phyloP scores from a whole-genome alignment of 352 stramenopile genomes.

The Pythium myriotylum region DNA sequence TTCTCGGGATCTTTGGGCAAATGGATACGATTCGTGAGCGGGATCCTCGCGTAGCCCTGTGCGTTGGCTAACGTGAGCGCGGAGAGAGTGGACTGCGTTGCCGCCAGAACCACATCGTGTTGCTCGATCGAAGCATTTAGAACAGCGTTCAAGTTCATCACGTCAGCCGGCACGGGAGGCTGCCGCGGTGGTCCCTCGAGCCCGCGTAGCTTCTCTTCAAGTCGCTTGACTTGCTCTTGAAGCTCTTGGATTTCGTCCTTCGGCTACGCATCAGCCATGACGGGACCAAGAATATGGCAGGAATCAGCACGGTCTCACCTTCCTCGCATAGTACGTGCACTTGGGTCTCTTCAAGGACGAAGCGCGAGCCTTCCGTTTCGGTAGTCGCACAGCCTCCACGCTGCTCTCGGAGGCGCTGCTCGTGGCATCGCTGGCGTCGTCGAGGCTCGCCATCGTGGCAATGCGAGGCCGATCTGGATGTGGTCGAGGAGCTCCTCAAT shows the following conservation, averaged over 20 bases:
- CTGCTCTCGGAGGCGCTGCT: conserved; percentile 22
- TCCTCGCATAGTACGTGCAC: conserved; percentile 22
- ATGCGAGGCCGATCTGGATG: too few relatives aligned
- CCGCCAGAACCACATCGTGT: conserved; percentile 7
- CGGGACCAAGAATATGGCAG: background rate
- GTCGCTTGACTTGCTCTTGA: conserved; percentile 2
- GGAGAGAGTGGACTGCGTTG: conserved; percentile 16
- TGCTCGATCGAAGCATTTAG: background rate
- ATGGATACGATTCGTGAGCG: conserved; percentile 10
- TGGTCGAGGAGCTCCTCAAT: too few relatives aligned
- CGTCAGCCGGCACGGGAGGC: background rate
- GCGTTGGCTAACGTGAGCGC: background rate
- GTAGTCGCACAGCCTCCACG: conserved; percentile 1
- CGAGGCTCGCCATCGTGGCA: background rate
- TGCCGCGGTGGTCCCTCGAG: background rate
- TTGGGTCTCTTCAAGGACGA: conserved; percentile 17
- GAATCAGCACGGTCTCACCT: conserved; percentile 1
- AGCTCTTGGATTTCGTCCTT: conserved; percentile 21
- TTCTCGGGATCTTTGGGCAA: background rate
- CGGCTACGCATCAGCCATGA: too few relatives aligned
- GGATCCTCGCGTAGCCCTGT: background rate
- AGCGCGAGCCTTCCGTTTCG: conserved; percentile 3
- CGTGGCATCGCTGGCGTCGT: background rate
- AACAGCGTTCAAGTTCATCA: background rate
- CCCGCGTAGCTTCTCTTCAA: conserved; percentile 9